Conservation (phyloP, 2,329 filamentous ascomycete genomes). For the Lithohypha guttulata region DNA sequence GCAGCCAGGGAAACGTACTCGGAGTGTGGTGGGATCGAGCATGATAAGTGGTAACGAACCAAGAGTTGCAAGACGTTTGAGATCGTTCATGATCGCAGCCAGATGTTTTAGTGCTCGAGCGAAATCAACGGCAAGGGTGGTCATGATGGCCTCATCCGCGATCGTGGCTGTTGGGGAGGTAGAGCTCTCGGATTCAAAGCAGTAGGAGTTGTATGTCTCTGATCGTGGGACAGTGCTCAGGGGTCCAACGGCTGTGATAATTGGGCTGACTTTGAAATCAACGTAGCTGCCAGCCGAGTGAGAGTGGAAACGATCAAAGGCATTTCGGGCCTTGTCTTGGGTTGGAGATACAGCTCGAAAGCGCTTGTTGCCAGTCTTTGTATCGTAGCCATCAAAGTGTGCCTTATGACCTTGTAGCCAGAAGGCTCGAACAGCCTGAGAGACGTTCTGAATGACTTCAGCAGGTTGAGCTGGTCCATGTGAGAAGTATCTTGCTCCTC, state of each 20-base stretch:
- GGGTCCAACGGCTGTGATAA: slow-evolving; percentile 75
- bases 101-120: slow-evolving; percentile 76
- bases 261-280: slow-evolving; percentile 81
- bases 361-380: slow-evolving; percentile 58
- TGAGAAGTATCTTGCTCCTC: slow-evolving; percentile 77
- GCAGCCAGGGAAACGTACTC: slow-evolving; percentile 83
- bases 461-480: slow-evolving; percentile 75
- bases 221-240: slow-evolving; percentile 36
- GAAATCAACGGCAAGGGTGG: slow-evolving; percentile 79
- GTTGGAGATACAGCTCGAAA: slow-evolving; percentile 67
- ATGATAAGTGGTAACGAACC: slow-evolving; percentile 77
- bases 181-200: slow-evolving; percentile 15
- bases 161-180: slow-evolving; percentile 46
- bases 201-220: slow-evolving; percentile 17
- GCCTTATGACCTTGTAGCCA: slow-evolving; percentile 82
- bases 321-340: slow-evolving; percentile 61
- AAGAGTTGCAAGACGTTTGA: slow-evolving; percentile 63
- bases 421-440: slow-evolving; percentile 81
- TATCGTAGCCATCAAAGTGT: slow-evolving; percentile 68
- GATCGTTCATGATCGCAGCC: slow-evolving; percentile 65
- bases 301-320: slow-evolving; percentile 42
- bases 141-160: slow-evolving; percentile 72
- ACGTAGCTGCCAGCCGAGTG: slow-evolving; percentile 65
- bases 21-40: slow-evolving; percentile 54
- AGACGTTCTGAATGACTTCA: slow-evolving; percentile 92